phyloP scores from a whole-genome alignment of 352 stramenopile species.

The Pythium grandisporangium region DNA sequence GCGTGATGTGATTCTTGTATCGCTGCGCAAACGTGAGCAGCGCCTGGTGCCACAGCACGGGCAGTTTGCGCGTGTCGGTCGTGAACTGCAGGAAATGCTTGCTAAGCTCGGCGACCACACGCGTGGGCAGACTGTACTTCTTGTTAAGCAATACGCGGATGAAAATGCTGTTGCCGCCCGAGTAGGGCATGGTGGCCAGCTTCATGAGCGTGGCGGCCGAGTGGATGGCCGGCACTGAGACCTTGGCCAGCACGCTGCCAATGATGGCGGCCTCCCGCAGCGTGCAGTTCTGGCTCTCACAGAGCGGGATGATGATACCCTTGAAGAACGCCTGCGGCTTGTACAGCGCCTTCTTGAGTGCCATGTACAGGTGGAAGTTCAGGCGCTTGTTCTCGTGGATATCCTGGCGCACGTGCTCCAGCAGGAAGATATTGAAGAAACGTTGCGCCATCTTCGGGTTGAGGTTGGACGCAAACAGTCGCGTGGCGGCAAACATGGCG shows the following conservation, averaged over 20 bases:
- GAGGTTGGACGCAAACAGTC: conserved; percentile 98
- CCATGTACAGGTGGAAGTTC: conserved; percentile 99
- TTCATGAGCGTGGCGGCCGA: conserved; percentile 99
- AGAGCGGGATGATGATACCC: conserved; percentile 97
- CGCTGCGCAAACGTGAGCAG: conserved; percentile 97
- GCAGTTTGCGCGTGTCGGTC: conserved; percentile 78
- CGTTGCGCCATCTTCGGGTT: conserved; percentile 99
- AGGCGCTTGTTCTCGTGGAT: conserved; percentile 96
- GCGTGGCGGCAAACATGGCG: conserved; percentile 95
- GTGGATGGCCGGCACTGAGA: conserved; percentile 98
- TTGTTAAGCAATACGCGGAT: conserved; percentile 99
- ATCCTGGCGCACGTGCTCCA: conserved; percentile 95
- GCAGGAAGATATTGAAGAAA: conserved; percentile 98
- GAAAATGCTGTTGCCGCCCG: conserved; percentile 96
- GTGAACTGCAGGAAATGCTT: conserved; percentile 95
- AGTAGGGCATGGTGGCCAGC: conserved; percentile 95
- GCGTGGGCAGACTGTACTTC: conserved; percentile 98
- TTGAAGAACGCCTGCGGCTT: conserved; percentile 99
- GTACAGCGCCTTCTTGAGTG: conserved; percentile 98
- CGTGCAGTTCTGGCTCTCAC: conserved; percentile 92
- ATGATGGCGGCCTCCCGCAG: conserved; percentile 97
- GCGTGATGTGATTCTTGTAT: conserved; percentile 97
- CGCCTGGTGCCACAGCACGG: conserved; percentile 99
- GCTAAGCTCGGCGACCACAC: conserved; percentile 94
- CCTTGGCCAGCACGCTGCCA: conserved; percentile 94